Evolutionary conservation across 192 early-diverging fungal species (phyloP).

Genomic region (Podila minutissima): DNA sequence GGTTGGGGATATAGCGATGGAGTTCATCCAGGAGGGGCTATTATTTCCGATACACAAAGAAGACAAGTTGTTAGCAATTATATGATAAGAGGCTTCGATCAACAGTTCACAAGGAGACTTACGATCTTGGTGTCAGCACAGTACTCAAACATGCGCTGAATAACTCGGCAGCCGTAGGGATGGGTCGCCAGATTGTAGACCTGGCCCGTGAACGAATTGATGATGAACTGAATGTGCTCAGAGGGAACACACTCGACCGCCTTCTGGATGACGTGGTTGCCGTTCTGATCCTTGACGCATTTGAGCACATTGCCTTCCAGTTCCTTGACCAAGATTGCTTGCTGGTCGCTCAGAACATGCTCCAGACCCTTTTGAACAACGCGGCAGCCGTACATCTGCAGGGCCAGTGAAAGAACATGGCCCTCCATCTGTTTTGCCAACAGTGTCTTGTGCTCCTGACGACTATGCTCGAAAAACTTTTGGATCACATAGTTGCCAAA

Average conservation of each 20-base stretch:
- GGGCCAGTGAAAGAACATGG: constrained; percentile 88
- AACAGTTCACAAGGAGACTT: background rate
- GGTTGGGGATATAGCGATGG: constrained; percentile 85
- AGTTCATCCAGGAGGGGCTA: constrained; percentile 89
- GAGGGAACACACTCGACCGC: constrained; percentile 94
- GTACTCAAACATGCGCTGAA: constrained; percentile 99
- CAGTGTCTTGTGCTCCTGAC: constrained; percentile 87
- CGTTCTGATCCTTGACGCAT: constrained; percentile 99
- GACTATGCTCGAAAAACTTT: constrained; percentile 98
- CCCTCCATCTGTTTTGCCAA: constrained; percentile 95
- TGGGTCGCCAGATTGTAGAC: constrained; percentile 95
- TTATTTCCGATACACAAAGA: constrained; percentile 25
- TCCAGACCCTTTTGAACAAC: constrained; percentile 97
- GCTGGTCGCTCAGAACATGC: constrained; percentile 91
- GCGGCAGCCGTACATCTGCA: constrained; percentile 99
- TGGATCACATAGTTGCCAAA: constrained; percentile 99
- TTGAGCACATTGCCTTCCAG: constrained; percentile 94
- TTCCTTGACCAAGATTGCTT: constrained; percentile 86
- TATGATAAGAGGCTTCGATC: background rate
- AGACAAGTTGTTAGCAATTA: no score
- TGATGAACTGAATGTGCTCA: constrained; percentile 94
- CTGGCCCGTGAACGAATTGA: constrained; percentile 96
- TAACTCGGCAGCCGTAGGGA: constrained; percentile 97
- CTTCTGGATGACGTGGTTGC: constrained; percentile 99
- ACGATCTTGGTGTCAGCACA: constrained; percentile 85